Percentiles rank a stretch among this genome's conserved stretches.
Conservation (phyloP, 2,329 filamentous ascomycete genomes). For the Coniella vitis region DNA sequence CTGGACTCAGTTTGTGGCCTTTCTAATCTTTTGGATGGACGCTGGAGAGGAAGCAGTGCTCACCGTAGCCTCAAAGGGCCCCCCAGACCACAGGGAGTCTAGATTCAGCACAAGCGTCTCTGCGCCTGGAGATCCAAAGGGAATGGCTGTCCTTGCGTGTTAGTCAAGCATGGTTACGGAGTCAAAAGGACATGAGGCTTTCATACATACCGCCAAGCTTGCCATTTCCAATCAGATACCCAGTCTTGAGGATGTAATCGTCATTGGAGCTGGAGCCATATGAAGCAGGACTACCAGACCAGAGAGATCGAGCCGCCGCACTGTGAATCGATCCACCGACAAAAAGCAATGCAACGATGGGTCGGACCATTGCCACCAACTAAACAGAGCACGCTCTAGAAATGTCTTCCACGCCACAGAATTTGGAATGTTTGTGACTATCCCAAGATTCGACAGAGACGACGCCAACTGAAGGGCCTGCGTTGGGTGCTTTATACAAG, state of each 20-base stretch:
- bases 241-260: conserved; percentile 24
- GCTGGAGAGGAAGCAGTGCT: conserved; percentile 9
- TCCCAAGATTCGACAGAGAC: too few relatives aligned
- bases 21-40: background rate
- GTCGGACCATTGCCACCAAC: background rate
- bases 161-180: background rate
- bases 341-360: background rate
- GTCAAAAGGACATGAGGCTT: too few relatives aligned
- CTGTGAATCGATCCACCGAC: background rate
- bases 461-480: too few relatives aligned
- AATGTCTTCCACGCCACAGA: too few relatives aligned
- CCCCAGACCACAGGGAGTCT: conserved; percentile 44
- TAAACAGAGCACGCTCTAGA: too few relatives aligned
- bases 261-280: conserved; percentile 5
- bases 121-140: conserved; percentile 34
- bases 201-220: conserved; percentile 33
- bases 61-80: conserved; percentile 34
- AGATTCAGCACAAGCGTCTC: conserved; percentile 40
- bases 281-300: conserved; percentile 11
- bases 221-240: conserved; percentile 43
- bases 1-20: background rate
- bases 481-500: too few relatives aligned
- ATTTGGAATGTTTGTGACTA: too few relatives aligned
- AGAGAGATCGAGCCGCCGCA: background rate
- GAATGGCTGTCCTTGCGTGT: conserved; percentile 31